Base-by-base conservation (phyloP, 176 grass and related monocot species). In the Juncus effusus region DNA sequence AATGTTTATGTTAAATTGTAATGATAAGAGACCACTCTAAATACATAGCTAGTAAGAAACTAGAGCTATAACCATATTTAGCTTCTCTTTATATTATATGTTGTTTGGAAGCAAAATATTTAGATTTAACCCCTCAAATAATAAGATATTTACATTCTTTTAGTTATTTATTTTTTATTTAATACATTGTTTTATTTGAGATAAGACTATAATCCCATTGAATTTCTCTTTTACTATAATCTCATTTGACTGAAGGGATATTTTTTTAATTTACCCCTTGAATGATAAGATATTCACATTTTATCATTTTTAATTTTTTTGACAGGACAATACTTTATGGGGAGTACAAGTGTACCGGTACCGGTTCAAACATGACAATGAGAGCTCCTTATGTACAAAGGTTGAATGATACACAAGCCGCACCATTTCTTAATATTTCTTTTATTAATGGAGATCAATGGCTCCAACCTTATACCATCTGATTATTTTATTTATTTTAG, bases 241-340 rank as follows among this genome's bases (percentile, higher is more conserved):
- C 19, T 28, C 19, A 28, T 28, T 28, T 28, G 19, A 28, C 19
- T 28, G 19, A 28, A 28, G 19, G 19, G 19, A 28, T 28, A 28
- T 1, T 28, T 28, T 28, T 11, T 11, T 36, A 75, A 56, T 10
- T 53, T 41, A 56, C 12, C 28, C 11, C 44, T 7, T 76, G 11
- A 40, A 69, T 51, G 12, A 13, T 3, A 63, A 65, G 36, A 64
- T 10, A 58, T 63, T 36, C 53, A 59, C 64, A 49, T 75, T 9
- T 64, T 56, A 74, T 15, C 77, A 38, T 36, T 38, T 56, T 51
- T 11, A 62, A 60, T 72, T 1, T 44, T 59, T 12, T 44, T 60
- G 2, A 16, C 81, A 91, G 87, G 81, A 91, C 62, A 52, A 73
- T 96, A 59, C 87, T 85, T 63, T 96, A 83, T 64, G 91, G 91